Evolutionary conservation across 2,329 filamentous ascomycete species (phyloP).

Genomic region (Penicillium verrucosum): DNA sequence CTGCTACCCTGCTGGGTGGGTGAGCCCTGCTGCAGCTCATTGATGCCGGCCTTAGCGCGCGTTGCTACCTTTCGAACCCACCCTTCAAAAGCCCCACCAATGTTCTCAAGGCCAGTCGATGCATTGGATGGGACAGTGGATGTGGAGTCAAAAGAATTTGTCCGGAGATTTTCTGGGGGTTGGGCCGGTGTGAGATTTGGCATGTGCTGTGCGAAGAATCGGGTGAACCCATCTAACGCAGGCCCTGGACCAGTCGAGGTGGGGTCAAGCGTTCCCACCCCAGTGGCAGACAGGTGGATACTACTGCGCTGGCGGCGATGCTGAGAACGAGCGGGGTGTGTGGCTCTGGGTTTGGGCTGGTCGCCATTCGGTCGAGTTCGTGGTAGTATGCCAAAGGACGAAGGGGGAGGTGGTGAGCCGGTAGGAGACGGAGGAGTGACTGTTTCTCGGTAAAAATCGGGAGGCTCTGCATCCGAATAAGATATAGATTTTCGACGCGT

Average conservation of each 20-base stretch:
- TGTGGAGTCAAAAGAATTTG: conserved; percentile 36
- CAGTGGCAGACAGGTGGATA: conserved; percentile 73
- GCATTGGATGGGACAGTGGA: conserved; percentile 32
- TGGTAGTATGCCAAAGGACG: conserved; percentile 26
- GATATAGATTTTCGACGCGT: conserved; percentile 76
- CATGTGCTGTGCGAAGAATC: conserved; percentile 77
- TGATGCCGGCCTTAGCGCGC: conserved; percentile 40
- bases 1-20: conserved; percentile 19
- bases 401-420: conserved; percentile 27
- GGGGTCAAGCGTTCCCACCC: conserved; percentile 77
- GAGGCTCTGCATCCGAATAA: conserved; percentile 58
- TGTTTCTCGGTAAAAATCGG: conserved; percentile 31
- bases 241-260: conserved; percentile 58
- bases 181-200: conserved; percentile 68
- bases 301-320: conserved; percentile 42
- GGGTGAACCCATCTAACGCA: conserved; percentile 77
- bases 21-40: conserved; percentile 39
- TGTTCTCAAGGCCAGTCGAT: conserved; percentile 65
- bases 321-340: conserved; percentile 25
- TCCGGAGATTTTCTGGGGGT: conserved; percentile 54
- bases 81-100: conserved; percentile 81
- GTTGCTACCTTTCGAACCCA: conserved; percentile 81
- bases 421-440: conserved; percentile 27
- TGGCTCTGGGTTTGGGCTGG: conserved; percentile 31
- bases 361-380: conserved; percentile 29